phyloP scores from a whole-genome alignment of 148 eudicot genomes.

The Tetragonia tetragonoides region DNA sequence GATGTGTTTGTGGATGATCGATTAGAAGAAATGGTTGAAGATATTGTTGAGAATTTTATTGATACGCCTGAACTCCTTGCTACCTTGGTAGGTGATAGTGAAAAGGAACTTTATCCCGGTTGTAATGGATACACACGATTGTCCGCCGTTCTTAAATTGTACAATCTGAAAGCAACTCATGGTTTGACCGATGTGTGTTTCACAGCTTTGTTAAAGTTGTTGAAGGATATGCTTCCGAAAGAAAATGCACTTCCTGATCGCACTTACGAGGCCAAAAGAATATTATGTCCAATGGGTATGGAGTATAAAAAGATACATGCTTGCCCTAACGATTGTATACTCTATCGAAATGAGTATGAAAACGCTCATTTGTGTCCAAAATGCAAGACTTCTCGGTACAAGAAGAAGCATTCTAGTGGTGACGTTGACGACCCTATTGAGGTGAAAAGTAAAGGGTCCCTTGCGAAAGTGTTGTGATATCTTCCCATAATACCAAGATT shows the following conservation, averaged over 20 bases:
- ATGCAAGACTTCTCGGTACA: background rate
- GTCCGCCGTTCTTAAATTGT: background rate
- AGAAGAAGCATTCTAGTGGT: background rate
- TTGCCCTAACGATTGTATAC: background rate
- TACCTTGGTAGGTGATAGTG: background rate
- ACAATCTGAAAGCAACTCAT: background rate
- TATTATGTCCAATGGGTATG: background rate
- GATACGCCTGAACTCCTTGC: background rate
- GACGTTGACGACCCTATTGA: too few relatives aligned
- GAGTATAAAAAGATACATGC: background rate
- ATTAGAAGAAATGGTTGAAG: background rate
- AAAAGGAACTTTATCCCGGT: background rate
- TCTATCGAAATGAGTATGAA: background rate
- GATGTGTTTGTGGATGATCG: background rate
- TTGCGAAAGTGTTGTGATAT: background rate
- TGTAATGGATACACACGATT: background rate
- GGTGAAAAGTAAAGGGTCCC: background rate
- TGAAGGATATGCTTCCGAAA: background rate
- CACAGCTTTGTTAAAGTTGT: background rate
- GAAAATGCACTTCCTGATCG: background rate
- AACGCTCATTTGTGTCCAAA: background rate
- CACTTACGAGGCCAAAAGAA: slow-evolving; percentile 13
- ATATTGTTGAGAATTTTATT: too few relatives aligned
- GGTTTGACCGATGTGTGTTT: slow-evolving; percentile 11
- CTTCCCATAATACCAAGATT: too few relatives aligned